Percentiles rank a stretch among this genome's conserved stretches.
These are phyloP conservation scores for Xylaria arbuscula DNA, from an alignment of 2,329 filamentous ascomycete species.

Conservation along the genomic window DNA sequence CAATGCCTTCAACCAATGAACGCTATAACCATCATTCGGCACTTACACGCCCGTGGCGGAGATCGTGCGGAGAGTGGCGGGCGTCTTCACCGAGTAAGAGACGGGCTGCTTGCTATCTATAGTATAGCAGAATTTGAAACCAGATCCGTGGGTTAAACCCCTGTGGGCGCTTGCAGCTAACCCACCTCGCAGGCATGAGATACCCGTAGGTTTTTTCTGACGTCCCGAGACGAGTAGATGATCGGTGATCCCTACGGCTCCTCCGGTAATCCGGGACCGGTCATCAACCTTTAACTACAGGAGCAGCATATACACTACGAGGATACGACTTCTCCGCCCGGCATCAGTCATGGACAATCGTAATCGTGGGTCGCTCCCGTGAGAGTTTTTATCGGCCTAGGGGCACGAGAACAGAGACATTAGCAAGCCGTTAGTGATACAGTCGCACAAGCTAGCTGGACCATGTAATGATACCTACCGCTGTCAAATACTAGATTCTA, in stretches of 20 bases:
- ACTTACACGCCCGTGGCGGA: slow-evolving; percentile 19
- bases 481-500: slow-evolving; percentile 2
- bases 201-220: slow-evolving; percentile 8
- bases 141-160: slow-evolving; percentile 31
- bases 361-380: slow-evolving; percentile 5
- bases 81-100: slow-evolving; percentile 16
- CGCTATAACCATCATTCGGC: slow-evolving; percentile 5
- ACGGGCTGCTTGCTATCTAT: slow-evolving; percentile 7
- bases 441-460: slow-evolving; percentile 8
- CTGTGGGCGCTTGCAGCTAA: slow-evolving; percentile 23
- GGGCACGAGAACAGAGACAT: slow-evolving; percentile 22
- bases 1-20: slow-evolving; percentile 17
- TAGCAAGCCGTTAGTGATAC: slow-evolving; percentile 12
- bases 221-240: neutral
- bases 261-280: slow-evolving; percentile 1
- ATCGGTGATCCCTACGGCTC: slow-evolving; percentile 13
- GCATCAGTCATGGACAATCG: slow-evolving; percentile 16
- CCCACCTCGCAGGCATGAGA: slow-evolving; percentile 7
- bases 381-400: neutral
- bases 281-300: slow-evolving; percentile 14
- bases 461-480: slow-evolving; percentile 6
- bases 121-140: slow-evolving; percentile 15
- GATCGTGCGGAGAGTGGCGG: slow-evolving; percentile 17
- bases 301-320: neutral
- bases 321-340: neutral